A percentile compares a stretch with the other conserved stretches of the same genome.
These are phyloP conservation scores for Lactarius pseudohatsudake DNA, from an alignment of 768 basidiomycete species.

Conservation along the genomic window DNA sequence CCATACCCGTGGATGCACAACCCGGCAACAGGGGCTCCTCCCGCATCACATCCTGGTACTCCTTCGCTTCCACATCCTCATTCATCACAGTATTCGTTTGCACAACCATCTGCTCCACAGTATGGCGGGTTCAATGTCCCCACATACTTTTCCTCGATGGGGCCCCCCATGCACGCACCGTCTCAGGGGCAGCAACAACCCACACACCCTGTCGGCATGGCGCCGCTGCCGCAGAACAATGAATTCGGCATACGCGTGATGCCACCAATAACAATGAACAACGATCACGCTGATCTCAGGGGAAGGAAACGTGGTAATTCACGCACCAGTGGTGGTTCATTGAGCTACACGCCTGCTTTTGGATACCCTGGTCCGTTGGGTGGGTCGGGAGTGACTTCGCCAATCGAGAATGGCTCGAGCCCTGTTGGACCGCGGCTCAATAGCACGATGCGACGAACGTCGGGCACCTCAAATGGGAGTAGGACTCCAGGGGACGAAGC, in stretches of 20 bases:
- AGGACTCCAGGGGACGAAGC: slow-evolving; percentile 73
- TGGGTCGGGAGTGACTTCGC: slow-evolving; percentile 7
- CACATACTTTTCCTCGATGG: slow-evolving; percentile 13
- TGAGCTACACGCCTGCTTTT: slow-evolving; percentile 71
- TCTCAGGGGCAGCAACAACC: slow-evolving; percentile 30
- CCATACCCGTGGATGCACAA: slow-evolving; percentile 23
- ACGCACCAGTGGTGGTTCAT: slow-evolving; percentile 38
- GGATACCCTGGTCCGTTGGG: slow-evolving; percentile 43
- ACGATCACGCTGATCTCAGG: slow-evolving; percentile 37
- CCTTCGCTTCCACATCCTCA: slow-evolving; percentile 36
- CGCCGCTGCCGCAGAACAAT: slow-evolving; percentile 17
- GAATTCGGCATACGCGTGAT: slow-evolving; percentile 35
- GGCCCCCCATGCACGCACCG: slow-evolving; percentile 21
- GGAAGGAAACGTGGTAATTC: slow-evolving; percentile 27
- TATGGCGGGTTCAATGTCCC: slow-evolving; percentile 20
- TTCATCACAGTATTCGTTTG: slow-evolving; percentile 37
- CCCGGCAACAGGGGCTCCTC: slow-evolving; percentile 33
- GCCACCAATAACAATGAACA: slow-evolving; percentile 36
- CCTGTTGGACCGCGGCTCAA: slow-evolving; percentile 66
- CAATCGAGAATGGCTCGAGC: slow-evolving; percentile 38
- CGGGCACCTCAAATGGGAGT: slow-evolving; percentile 51
- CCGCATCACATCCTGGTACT: slow-evolving; percentile 37
- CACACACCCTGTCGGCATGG: slow-evolving; percentile 35
- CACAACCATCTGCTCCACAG: slow-evolving; percentile 37
- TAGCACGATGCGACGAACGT: slow-evolving; percentile 46